These are phyloP conservation scores for Asterella californica DNA, from an alignment of 225 moss, liverwort and hornwort species.

Conservation along the genomic window DNA sequence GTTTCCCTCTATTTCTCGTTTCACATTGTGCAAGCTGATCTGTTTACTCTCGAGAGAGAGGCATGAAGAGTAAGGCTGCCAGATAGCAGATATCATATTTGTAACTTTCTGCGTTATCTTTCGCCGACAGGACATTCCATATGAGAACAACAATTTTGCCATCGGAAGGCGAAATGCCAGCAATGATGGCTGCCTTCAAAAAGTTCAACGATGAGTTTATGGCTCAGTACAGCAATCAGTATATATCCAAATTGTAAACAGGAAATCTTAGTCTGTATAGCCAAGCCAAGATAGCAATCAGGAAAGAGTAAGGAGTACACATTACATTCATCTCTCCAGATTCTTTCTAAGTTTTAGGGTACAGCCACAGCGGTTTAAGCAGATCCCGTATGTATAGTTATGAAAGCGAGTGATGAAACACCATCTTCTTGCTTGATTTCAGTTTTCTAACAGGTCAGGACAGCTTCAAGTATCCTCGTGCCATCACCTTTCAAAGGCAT, in stretches of 20 bases:
- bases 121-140: slow-evolving; percentile 66
- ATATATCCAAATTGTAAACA: slow-evolving; percentile 37
- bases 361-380: neutral
- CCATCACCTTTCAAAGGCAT: slow-evolving; percentile 1
- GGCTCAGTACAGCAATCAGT: slow-evolving; percentile 38
- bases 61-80: neutral
- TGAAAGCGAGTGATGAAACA: slow-evolving; percentile 2
- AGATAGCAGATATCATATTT: neutral
- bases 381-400: slow-evolving; percentile 16
- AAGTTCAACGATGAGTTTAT: slow-evolving; percentile 79
- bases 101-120: neutral
- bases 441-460: slow-evolving; percentile 2
- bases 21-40: too few species aligned
- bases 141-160: slow-evolving; percentile 89
- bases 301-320: neutral
- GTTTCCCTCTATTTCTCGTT: neutral
- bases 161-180: slow-evolving; percentile 76
- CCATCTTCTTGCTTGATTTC: neutral
- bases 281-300: slow-evolving; percentile 8
- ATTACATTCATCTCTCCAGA: neutral
- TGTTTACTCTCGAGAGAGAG: neutral
- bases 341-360: slow-evolving; percentile 10
- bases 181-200: slow-evolving; percentile 70
- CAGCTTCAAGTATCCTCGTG: neutral
- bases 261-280: slow-evolving; percentile 18